Evolutionary conservation across 495 filamentous ascomycete species (phyloP), one percentile per base, ranked within the genome.

Genomic region (Talaromyces nanjingensis): DNA sequence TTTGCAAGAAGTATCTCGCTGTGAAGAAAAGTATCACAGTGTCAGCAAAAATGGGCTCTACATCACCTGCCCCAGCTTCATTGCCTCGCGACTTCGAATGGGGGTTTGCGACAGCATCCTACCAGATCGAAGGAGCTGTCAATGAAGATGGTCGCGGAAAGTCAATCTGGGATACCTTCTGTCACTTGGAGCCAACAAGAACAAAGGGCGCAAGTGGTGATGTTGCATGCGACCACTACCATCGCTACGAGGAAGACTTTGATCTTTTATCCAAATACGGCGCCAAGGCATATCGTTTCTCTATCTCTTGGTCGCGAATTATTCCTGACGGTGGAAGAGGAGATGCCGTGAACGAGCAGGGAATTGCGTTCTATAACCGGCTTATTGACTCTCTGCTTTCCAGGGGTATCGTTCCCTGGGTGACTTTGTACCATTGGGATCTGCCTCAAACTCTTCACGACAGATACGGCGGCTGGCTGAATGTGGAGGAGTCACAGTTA

Each of bases 91-190:
- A 77, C 59, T 78, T 79, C 60, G 55, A 73, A 37, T 79, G 76
- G 77, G 77, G 77, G 6, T 70, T 74, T 42, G 77, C 77, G 22
- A 74, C 74, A 39, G 74, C 74, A 1, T 68, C 74, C 60, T 73
- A 73, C 61, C 72, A 76, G 62, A 74, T 76, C 33, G 74, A 76
- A 66, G 74, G 74, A 7, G 72, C 70, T 16, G 68, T 64, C 31
- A 68, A 68, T 14, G 66, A 74, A 63, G 74, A 72, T 29, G 72
- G 74, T 33, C 70, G 68, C 4, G 72, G 74, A 5, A 65, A 65
- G n/a, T 76, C 74, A 54, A 76, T 74, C 53, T 76, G 70, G 70
- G 74, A 76, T 58, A 71, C 67, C 29, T 76, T 74, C 67, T 72
- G 70, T 24, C 56, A 59, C 27, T 22, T 59, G 56, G 6, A 59